phyloP scores from a whole-genome alignment of 2,329 filamentous ascomycete genomes.

The Venturia oleaginea region DNA sequence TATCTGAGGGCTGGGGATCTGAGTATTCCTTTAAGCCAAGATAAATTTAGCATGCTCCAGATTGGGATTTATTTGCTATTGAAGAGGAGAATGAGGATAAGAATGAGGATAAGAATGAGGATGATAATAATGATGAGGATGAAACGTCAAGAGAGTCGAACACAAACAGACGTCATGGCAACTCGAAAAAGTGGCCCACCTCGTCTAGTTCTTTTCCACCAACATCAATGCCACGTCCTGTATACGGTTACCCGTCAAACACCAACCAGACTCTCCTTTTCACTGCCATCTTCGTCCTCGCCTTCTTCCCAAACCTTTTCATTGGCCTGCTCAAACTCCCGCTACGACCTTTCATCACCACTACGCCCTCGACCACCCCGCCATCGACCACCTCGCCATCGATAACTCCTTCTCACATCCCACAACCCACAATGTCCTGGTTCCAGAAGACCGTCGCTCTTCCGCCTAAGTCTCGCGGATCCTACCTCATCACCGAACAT shows the following conservation, averaged over 20 bases:
- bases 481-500: constrained; percentile 79
- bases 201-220: background rate
- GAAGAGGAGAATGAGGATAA: too few species aligned
- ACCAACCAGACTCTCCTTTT: constrained; percentile 35
- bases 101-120: too few species aligned
- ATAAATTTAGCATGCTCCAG: too few species aligned
- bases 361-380: constrained; percentile 21
- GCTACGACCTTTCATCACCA: constrained; percentile 26
- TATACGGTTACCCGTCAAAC: constrained; percentile 11
- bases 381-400: constrained; percentile 22
- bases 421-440: constrained; percentile 51
- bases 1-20: too few species aligned
- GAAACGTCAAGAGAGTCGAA: background rate
- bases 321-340: constrained; percentile 29
- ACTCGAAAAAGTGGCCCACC: background rate
- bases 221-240: constrained; percentile 12
- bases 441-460: constrained; percentile 78
- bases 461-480: constrained; percentile 67
- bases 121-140: background rate
- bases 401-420: constrained; percentile 14
- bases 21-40: too few species aligned
- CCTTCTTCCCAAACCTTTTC: constrained; percentile 42
- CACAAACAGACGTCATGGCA: background rate
- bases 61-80: too few species aligned
- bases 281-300: constrained; percentile 39